Evolutionary conservation across 495 filamentous ascomycete genomes (phyloP), one percentile per base, ranked within the genome.

Genomic region (Penicillium steckii): DNA sequence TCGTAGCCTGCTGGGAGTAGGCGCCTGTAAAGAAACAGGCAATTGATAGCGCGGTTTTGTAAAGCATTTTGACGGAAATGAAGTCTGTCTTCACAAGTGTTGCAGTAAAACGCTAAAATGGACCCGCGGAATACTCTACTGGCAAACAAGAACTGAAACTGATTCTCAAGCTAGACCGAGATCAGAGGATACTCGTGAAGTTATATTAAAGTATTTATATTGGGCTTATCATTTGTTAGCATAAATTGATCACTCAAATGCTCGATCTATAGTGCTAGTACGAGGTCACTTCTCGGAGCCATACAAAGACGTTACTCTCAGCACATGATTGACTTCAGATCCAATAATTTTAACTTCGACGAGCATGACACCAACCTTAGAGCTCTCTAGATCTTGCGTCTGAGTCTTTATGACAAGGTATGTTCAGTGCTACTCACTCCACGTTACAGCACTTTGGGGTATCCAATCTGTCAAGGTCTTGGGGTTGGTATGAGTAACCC

Each of bases 1-100:
- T 61, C 18, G 23, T 30, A 26, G 59, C 54, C 22, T 61, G 59
- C 43, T 61, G 59, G 25, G 59, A 54, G 25, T 57, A 51, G 3
- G 42, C 49, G 44, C 54, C 59, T 15, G 50, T 47, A 37, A 57
- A 17, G 47, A 57, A n/a, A 17, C 57, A 30, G 32, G 50, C 45
- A 15, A 52, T 15, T 0, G 51, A 48, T 12, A 57, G 12, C 12
- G 29, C 32, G 8, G 46, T 24, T 27, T 57, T 52, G 35, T 21
- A 29, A 37, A 57, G 9, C 59, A 61, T 61, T 18, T 57, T 50
- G 53, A 55, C 37, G 3, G 23, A 45, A 3, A 12, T 5, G 27
- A 29, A n/a, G n/a, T n/a, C n/a, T n/a, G n/a, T n/a, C n/a, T n/a
- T n/a, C n/a, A n/a, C n/a, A n/a, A n/a, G n/a, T n/a, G n/a, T n/a